phyloP scores from a whole-genome alignment of 768 basidiomycete species.

The Rhizopogon roseolus region DNA sequence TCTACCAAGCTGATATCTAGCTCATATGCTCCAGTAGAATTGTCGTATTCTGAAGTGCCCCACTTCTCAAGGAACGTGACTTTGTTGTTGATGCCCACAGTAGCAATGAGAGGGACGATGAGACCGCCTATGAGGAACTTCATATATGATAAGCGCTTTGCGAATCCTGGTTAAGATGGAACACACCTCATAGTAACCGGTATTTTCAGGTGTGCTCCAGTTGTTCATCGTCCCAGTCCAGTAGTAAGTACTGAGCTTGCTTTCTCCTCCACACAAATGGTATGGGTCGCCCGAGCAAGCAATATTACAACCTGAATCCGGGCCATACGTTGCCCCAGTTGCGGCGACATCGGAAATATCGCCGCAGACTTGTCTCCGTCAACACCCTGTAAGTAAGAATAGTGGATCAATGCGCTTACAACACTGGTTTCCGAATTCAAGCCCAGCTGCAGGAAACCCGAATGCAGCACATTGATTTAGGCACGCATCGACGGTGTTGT shows the following conservation, averaged over 20 bases:
- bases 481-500: slow-evolving; percentile 63
- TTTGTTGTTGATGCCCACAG: slow-evolving; percentile 77
- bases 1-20: slow-evolving; percentile 56
- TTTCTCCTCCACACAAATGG: slow-evolving; percentile 61
- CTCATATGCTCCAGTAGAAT: slow-evolving; percentile 77
- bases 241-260: slow-evolving; percentile 49
- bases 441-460: slow-evolving; percentile 67
- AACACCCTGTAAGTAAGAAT: neutral
- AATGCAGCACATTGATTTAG: slow-evolving; percentile 64
- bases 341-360: slow-evolving; percentile 50
- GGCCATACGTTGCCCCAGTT: slow-evolving; percentile 26
- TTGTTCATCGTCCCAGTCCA: slow-evolving; percentile 49
- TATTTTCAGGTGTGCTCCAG: slow-evolving; percentile 65
- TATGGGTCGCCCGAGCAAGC: slow-evolving; percentile 68
- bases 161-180: neutral
- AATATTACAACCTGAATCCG: slow-evolving; percentile 36
- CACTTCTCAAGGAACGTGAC: slow-evolving; percentile 75
- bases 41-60: slow-evolving; percentile 56
- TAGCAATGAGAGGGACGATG: slow-evolving; percentile 69
- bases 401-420: slow-evolving; percentile 40
- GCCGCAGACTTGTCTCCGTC: slow-evolving; percentile 49
- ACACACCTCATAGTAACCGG: slow-evolving; percentile 65
- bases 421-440: slow-evolving; percentile 70
- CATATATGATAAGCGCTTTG: neutral
- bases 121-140: slow-evolving; percentile 52